phyloP scores from a whole-genome alignment of 345 rosid genomes.

The Mallotus nudiflorus region DNA sequence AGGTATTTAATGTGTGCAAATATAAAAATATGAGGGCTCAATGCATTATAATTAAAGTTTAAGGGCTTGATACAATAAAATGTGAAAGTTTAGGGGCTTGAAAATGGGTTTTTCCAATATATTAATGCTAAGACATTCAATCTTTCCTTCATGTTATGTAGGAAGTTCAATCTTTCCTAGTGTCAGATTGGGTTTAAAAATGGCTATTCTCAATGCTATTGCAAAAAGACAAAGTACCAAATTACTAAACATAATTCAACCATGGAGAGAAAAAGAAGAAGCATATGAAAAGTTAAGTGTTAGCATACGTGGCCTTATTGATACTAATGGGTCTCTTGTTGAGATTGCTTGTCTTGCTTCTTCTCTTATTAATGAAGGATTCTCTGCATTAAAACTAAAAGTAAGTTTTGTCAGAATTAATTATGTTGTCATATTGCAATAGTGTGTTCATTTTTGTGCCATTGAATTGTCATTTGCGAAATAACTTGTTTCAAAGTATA shows the following conservation, averaged over 20 bases:
- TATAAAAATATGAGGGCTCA: too few relatives aligned
- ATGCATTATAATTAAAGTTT: too few relatives aligned
- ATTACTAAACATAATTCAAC: slow-evolving; percentile 50
- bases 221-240: slow-evolving; percentile 58
- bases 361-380: slow-evolving; percentile 75
- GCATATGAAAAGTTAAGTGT: slow-evolving; percentile 44
- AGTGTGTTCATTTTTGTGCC: neutral
- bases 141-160: slow-evolving; percentile 29
- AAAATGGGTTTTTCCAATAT: too few relatives aligned
- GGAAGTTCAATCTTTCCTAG: slow-evolving; percentile 82
- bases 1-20: too few relatives aligned
- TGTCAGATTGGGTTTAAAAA: slow-evolving; percentile 93
- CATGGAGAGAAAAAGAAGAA: slow-evolving; percentile 38
- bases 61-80: too few relatives aligned
- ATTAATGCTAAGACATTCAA: too few relatives aligned
- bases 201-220: slow-evolving; percentile 80
- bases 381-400: slow-evolving; percentile 81
- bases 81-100: too few relatives aligned
- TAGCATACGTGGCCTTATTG: slow-evolving; percentile 78
- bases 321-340: slow-evolving; percentile 67
- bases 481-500: neutral
- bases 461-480: neutral
- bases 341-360: slow-evolving; percentile 70
- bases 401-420: slow-evolving; percentile 36
- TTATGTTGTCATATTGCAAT: neutral